These are phyloP conservation scores for Poa pratensis DNA, from an alignment of 176 grass and related monocot genomes.

Conservation along the genomic window DNA sequence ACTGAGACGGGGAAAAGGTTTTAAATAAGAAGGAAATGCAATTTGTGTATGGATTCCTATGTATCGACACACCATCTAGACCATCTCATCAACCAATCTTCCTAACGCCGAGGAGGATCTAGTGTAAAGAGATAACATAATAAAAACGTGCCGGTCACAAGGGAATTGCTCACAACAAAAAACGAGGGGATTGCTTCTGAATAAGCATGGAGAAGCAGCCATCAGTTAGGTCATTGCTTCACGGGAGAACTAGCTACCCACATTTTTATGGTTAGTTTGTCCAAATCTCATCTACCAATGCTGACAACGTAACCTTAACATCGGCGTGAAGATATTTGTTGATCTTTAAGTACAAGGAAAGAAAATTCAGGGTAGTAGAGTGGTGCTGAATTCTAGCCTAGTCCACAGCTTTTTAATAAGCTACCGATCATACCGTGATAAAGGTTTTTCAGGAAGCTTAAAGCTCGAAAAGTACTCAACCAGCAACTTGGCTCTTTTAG, in stretches of 20 bases:
- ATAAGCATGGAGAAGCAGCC: conserved; percentile 20
- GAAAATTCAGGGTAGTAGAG: neutral
- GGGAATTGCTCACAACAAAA: neutral
- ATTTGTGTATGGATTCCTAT: too few relatives aligned
- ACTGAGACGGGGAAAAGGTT: too few relatives aligned
- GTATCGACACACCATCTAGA: too few relatives aligned
- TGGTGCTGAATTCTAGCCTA: conserved; percentile 11
- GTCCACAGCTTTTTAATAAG: neutral
- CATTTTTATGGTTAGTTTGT: conserved; percentile 27
- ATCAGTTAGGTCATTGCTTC: conserved; percentile 29
- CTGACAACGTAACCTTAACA: conserved; percentile 24
- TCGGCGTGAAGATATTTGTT: neutral
- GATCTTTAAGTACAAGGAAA: neutral
- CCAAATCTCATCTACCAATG: conserved; percentile 35
- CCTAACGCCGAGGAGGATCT: too few relatives aligned
- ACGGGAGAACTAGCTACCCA: neutral
- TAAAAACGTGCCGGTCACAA: neutral
- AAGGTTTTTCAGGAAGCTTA: neutral
- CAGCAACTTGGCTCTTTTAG: neutral
- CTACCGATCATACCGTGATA: neutral
- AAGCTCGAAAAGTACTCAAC: neutral
- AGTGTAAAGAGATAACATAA: neutral
- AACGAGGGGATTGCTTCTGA: neutral
- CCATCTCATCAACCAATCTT: too few relatives aligned
- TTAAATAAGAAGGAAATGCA: too few relatives aligned